Base-by-base conservation (phyloP, 192 early-diverging fungal species). In the Mortierella alpina region DNA sequence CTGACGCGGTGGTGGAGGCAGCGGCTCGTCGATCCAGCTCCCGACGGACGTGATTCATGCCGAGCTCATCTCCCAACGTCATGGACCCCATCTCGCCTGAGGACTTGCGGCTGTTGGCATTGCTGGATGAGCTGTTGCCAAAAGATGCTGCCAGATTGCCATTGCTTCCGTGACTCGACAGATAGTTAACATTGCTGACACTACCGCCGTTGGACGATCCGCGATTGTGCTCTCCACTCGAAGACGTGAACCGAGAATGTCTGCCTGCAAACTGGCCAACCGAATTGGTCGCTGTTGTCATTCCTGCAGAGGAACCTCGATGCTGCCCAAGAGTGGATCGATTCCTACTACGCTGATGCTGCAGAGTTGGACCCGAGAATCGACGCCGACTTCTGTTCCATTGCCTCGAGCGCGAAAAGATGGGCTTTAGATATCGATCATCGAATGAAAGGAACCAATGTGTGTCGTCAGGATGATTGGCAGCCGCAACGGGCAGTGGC, bases 391-490 rank as follows among this genome's bases (percentile, higher is more conserved):
- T 80, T 22, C 60, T 40, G 44, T 80, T 80, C 77, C 77, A 80
- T 31, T 80, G 77, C 15, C 77, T 59, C 9, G 77, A 80, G 5
- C 84, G 66, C 9, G 92, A 91, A 73, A 95, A 93, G 55, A 95
- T 79, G n/a, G 94, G 94, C 70, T 94, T 95, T 5, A 95, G 78
- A 77, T 88, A 95, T 67, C 85, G 85, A 60, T 93, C 88, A 83
- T 95, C 94, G 85, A 95, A 95, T 14, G 88, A 90, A 22, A 95
- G 85, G 82, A 95, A 95, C 94, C 94, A 95, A 69, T 95, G 93
- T 4, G 88, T 78, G 44, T 85, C 86, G 7, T 80, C 79, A 22
- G 84, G 79, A 31, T 86, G 86, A 44, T 79, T 75, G 20, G 74
- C 73, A 47, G 83, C 44, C 10, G 68, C 63, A 10, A 80, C 77